Percentiles rank a stretch among this genome's conserved stretches.
phyloP scores from a whole-genome alignment of 257 asterid genomes.

The Gynochthodes officinalis region DNA sequence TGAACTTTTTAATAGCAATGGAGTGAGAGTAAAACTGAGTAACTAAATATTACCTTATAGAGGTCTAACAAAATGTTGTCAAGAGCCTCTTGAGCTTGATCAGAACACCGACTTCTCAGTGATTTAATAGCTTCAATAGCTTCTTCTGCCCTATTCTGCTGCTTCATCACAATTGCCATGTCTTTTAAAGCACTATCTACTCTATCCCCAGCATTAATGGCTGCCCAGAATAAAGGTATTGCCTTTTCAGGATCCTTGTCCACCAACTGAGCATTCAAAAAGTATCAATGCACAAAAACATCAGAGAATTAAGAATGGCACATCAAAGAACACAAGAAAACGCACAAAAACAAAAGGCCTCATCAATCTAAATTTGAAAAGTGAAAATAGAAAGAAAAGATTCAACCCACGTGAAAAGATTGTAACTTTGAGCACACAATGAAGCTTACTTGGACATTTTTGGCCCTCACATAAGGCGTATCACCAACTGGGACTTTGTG shows the following conservation, averaged over 20 bases:
- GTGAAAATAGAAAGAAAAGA: background rate
- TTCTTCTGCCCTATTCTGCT: constrained; percentile 93
- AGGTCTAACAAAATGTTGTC: constrained; percentile 88
- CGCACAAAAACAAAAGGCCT: background rate
- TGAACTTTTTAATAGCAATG: background rate
- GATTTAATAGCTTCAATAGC: constrained; percentile 95
- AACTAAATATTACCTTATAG: constrained; percentile 51
- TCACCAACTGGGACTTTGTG: constrained; percentile 96
- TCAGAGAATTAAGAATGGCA: background rate
- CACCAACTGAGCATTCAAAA: constrained; percentile 46
- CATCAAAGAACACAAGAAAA: background rate
- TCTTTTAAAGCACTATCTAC: constrained; percentile 97
- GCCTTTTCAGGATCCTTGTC: constrained; percentile 98
- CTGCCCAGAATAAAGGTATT: constrained; percentile 92
- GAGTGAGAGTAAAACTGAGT: background rate
- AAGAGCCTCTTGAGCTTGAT: constrained; percentile 95
- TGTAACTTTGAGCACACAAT: background rate
- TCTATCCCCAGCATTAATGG: constrained; percentile 96
- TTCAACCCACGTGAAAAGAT: background rate
- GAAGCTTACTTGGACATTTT: constrained; percentile 78
- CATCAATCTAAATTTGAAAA: background rate
- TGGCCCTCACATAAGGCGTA: constrained; percentile 87
- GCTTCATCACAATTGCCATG: constrained; percentile 99
- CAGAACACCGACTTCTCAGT: constrained; percentile 75
- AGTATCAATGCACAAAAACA: background rate